A percentile compares a stretch with the other conserved stretches of the same genome.
Evolutionary conservation across 2,329 filamentous ascomycete genomes (phyloP).

Genomic region (Trichoderma afroharzianum): DNA sequence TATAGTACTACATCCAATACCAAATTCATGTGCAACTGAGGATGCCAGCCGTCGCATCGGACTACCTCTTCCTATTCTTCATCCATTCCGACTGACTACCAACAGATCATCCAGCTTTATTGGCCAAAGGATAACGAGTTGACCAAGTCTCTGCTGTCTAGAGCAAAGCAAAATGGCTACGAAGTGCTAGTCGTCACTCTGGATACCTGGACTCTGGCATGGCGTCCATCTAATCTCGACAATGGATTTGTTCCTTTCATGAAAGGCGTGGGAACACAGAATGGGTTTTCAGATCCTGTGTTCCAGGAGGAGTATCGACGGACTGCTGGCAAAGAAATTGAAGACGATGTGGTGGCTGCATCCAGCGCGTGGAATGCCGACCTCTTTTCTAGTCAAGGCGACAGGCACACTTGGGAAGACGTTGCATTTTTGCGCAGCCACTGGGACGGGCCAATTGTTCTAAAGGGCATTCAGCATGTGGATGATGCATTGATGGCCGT

Average conservation of each 20-base stretch:
- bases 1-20: background rate
- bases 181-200: background rate
- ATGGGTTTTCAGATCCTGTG: background rate
- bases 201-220: background rate
- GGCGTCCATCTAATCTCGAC: background rate
- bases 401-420: background rate
- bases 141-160: background rate
- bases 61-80: rapidly evolving
- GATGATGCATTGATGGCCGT: background rate
- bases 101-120: background rate
- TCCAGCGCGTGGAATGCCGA: background rate
- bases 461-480: background rate
- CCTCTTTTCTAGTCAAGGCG: background rate
- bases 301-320: background rate
- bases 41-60: background rate
- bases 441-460: background rate
- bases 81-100: background rate
- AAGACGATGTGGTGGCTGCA: background rate
- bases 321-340: background rate
- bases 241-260: background rate
- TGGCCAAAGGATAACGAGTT: background rate
- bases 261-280: background rate
- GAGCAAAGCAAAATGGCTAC: background rate
- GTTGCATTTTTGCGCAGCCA: background rate
- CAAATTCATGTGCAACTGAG: background rate